phyloP scores from a whole-genome alignment of 176 grass and related monocot genomes.

The Bolboschoenus planiculmis region DNA sequence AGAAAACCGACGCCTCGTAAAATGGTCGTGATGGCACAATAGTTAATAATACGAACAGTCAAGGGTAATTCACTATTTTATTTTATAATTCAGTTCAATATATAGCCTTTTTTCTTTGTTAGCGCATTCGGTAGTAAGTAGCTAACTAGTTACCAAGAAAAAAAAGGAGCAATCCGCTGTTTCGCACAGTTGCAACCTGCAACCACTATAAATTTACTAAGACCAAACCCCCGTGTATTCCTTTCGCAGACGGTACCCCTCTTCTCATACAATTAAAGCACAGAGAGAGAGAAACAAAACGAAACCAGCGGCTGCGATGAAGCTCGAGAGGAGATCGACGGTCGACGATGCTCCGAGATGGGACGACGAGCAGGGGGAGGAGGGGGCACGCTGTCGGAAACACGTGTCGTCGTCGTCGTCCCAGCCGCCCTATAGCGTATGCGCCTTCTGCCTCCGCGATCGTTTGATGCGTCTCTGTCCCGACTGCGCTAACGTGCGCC shows the following conservation, averaged over 20 bases:
- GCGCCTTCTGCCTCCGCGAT: slow-evolving; percentile 68
- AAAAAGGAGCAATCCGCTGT: background rate
- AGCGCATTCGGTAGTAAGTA: background rate
- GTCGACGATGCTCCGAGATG: background rate
- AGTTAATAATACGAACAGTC: background rate
- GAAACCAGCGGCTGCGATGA: slow-evolving; percentile 33
- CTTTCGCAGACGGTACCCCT: background rate
- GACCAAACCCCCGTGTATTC: background rate
- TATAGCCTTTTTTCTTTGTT: background rate
- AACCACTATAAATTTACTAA: slow-evolving; percentile 17
- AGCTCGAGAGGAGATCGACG: slow-evolving; percentile 38
- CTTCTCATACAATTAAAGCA: background rate
- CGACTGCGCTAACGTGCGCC: slow-evolving; percentile 56
- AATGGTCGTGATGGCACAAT: background rate
- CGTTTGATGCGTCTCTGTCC: slow-evolving; percentile 68
- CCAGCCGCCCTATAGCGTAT: slow-evolving; percentile 45
- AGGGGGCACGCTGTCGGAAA: slow-evolving; percentile 48
- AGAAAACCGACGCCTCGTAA: background rate
- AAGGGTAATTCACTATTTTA: background rate
- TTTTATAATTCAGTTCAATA: background rate
- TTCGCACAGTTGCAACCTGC: slow-evolving; percentile 30
- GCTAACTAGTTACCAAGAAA: too few relatives aligned
- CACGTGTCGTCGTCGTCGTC: slow-evolving; percentile 35
- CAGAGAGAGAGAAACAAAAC: background rate
- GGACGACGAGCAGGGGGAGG: slow-evolving; percentile 3